Evolutionary conservation across 257 asterid species (phyloP), one percentile per base, ranked within the genome.

Genomic region (Solanum microdontum): DNA sequence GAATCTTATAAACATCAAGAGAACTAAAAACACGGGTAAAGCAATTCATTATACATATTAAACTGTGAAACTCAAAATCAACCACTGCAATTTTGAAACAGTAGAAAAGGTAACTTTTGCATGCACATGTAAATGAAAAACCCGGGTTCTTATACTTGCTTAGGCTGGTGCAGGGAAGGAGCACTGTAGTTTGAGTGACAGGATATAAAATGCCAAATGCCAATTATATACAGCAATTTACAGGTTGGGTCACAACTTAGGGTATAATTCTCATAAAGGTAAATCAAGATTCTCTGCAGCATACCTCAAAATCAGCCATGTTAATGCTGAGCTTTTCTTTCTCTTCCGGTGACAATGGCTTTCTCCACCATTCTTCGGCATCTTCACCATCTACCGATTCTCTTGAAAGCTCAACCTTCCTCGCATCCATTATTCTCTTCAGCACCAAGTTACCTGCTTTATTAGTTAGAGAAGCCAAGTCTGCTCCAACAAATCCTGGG

Each of bases 401-500:
- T 87, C 62, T 84, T 19, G 88, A 89, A 85, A 94, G 72, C 75
- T 88, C 92, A 83, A 8, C 86, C 90, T 87, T 93, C 77, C 98
- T 92, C 87, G 51, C 87, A 86, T 91, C 92, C 72, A 93, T 87
- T 82, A 93, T 92, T 90, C 98, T 95, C 92, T 95, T 92, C 97
- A 95, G 93, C 24, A 98, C 98, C 86, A 95, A 89, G 89, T 92
- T 92, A 82, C 97, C 98, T 91, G 98, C 98, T 91, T 93, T 93
- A 88, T 93, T 90, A 23, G 91, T 89, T 15, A 96, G 92, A 26
- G 94, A 94, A 34, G 89, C 96, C 92, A 96, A 90, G 92, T 96
- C 98, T 77, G 98, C 98, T 90, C 99, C 99, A 84, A 94, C 98
- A 90, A 94, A 96, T 10, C 98, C 98, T 5, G 99, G 92, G 82